Evolutionary conservation across 2,329 filamentous ascomycete genomes (phyloP).

Genomic region (Phaeoacremonium minimum): DNA sequence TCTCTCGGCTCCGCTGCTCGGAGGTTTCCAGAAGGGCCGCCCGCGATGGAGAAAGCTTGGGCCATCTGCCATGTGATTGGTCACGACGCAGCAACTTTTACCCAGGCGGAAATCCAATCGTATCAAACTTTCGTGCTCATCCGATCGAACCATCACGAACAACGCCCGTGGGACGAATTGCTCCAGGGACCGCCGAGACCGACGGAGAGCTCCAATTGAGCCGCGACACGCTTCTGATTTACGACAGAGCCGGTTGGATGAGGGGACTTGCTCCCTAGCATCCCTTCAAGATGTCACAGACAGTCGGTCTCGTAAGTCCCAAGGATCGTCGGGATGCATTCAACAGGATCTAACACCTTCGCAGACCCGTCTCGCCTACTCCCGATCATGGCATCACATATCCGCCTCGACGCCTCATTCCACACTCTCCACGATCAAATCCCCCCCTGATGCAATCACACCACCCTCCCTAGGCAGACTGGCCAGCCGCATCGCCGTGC

Average conservation of each 20-base stretch:
- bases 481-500: constrained; percentile 78
- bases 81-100: too few relatives aligned
- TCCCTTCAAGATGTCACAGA: constrained; percentile 66
- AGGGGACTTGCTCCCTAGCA: constrained; percentile 21
- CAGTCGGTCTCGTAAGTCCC: constrained; percentile 63
- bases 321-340: background rate
- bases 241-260: too few relatives aligned
- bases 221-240: too few relatives aligned
- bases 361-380: constrained; percentile 94
- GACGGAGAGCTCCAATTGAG: too few relatives aligned
- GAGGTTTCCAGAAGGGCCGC: constrained; percentile 5
- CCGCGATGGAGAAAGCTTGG: constrained; percentile 8
- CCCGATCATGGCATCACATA: constrained; percentile 86
- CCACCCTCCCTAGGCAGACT: constrained; percentile 84
- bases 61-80: constrained; percentile 8
- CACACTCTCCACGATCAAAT: constrained; percentile 49
- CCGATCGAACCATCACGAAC: too few relatives aligned
- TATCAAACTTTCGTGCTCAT: too few relatives aligned
- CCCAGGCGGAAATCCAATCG: too few relatives aligned
- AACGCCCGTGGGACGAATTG: too few relatives aligned
- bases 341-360: background rate
- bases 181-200: too few relatives aligned
- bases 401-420: constrained; percentile 66
- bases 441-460: constrained; percentile 46
- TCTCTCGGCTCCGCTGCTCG: constrained; percentile 2